These are phyloP conservation scores for Aspergillus viridinutans DNA, from an alignment of 2,329 filamentous ascomycete genomes.

Conservation along the genomic window DNA sequence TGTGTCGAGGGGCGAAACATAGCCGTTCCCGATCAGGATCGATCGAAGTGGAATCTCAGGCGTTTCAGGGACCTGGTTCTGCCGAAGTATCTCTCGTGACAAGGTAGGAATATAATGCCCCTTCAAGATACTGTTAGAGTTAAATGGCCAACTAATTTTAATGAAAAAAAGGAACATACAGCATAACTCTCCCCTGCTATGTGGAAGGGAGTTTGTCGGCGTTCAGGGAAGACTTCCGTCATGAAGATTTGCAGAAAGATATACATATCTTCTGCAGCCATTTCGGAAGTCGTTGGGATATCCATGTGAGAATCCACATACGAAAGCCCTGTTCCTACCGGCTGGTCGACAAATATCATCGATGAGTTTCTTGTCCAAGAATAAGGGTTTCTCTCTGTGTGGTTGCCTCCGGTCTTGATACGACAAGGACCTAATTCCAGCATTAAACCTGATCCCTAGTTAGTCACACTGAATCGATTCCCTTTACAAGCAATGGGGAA, in stretches of 20 bases:
- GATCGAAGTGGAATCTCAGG: conserved; percentile 42
- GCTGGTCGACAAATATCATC: conserved; percentile 22
- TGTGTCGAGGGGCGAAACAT: conserved; percentile 39
- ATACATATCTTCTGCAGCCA: conserved; percentile 46
- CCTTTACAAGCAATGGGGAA: not conserved
- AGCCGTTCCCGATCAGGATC: conserved; percentile 46
- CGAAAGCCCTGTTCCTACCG: conserved; percentile 19
- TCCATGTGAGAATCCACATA: conserved; percentile 16
- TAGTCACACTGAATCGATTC: not conserved
- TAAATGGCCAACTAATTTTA: conserved; percentile 4
- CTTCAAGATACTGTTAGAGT: conserved; percentile 11
- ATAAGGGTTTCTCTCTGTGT: conserved; percentile 12
- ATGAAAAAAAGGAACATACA: conserved; percentile 12
- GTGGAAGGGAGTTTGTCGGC: conserved; percentile 38
- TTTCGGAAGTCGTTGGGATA: conserved; percentile 35
- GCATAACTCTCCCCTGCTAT: conserved; percentile 49
- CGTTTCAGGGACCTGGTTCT: conserved; percentile 40
- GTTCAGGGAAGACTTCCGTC: conserved; percentile 42
- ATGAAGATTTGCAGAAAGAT: conserved; percentile 47
- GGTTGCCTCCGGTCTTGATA: conserved; percentile 8
- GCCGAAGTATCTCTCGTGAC: conserved; percentile 41
- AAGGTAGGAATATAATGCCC: conserved; percentile 48
- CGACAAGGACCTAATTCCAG: conserved; percentile 6
- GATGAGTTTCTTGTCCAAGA: conserved; percentile 17
- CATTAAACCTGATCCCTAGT: not conserved